phyloP scores from a whole-genome alignment of 345 rosid species.

The Aquilaria yunnanensis region DNA sequence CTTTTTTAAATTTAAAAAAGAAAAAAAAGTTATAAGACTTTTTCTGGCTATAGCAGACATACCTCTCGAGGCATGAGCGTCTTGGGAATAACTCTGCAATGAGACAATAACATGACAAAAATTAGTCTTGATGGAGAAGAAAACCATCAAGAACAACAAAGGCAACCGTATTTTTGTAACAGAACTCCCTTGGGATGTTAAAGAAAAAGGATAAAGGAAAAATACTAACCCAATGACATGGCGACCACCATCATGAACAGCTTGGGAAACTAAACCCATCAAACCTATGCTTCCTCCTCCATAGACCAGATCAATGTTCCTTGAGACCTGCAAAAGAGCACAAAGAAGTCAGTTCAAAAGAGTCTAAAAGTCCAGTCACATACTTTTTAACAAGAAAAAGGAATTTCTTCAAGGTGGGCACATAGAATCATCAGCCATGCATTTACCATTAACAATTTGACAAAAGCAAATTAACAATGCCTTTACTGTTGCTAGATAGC shows the following conservation, averaged over 20 bases:
- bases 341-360: slow-evolving; percentile 15
- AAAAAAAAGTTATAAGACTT: slow-evolving; percentile 33
- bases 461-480: slow-evolving; percentile 4
- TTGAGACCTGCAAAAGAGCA: slow-evolving; percentile 62
- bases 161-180: slow-evolving; percentile 23
- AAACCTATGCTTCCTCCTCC: slow-evolving; percentile 99
- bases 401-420: slow-evolving; percentile 7
- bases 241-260: slow-evolving; percentile 99
- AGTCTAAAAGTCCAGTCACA: not conserved
- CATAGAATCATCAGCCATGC: slow-evolving; percentile 9
- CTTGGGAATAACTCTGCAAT: slow-evolving; percentile 98
- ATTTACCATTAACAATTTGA: slow-evolving; percentile 10
- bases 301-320: slow-evolving; percentile 96
- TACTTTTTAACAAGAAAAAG: not conserved
- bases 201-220: slow-evolving; percentile 1
- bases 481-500: too few relatives aligned
- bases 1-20: slow-evolving; percentile 12
- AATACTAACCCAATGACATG: slow-evolving; percentile 90
- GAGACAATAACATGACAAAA: slow-evolving; percentile 75
- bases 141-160: slow-evolving; percentile 5
- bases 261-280: slow-evolving; percentile 98
- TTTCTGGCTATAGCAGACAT: slow-evolving; percentile 43
- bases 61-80: slow-evolving; percentile 99
- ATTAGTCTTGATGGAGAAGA: slow-evolving; percentile 21
- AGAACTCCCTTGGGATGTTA: slow-evolving; percentile 8